Base-by-base conservation (phyloP, 2,329 filamentous ascomycete genomes). In the Sporothrix sp. region DNA sequence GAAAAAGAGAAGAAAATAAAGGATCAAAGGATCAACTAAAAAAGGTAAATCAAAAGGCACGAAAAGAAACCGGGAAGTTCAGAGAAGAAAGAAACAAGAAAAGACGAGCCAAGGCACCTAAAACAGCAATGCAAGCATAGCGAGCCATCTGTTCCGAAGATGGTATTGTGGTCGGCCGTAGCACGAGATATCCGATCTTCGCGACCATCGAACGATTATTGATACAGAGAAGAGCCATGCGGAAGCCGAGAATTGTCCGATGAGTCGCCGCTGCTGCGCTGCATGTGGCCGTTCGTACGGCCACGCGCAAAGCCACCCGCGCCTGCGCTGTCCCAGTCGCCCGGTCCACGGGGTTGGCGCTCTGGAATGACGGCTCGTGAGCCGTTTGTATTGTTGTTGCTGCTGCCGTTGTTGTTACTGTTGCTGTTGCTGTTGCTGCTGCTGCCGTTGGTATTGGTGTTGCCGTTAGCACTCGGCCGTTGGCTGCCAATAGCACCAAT, bases 401-500 rank as follows among this genome's bases (percentile, higher is more conserved):
- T 37, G 14, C 35, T 45, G 7, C 70, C 68, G 52, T 70, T 74
- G 43, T 40, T 48, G 10, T 63, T 61, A 23, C n/a, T n/a, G n/a
- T n/a, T n/a, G 32, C 21, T 13, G n/a, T n/a, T n/a, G n/a, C 32
- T 32, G 14, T n/a, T 35, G 43, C n/a, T n/a, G n/a, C n/a, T n/a
- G n/a, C n/a, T n/a, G n/a, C n/a, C n/a, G n/a, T 36, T 23, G 43
- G 14, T 7, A 10, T 28, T 28, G 25, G 36, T 37, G 14, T 45
- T 45, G 7, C 70, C 68, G 52, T 70, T 74, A 13, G 74, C 69
- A 13, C 72, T 66, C 7, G 79, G 78, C 40, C 80, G 72, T 62
- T 83, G 80, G 65, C 80, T 84, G 48, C 80, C 80, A 48, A 84
- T 84, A 10, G 80, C 78, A 47, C 80, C 80, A 48, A 84, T 84